Conservation (phyloP, 148 eudicot genomes). For the Cornus kousa region DNA sequence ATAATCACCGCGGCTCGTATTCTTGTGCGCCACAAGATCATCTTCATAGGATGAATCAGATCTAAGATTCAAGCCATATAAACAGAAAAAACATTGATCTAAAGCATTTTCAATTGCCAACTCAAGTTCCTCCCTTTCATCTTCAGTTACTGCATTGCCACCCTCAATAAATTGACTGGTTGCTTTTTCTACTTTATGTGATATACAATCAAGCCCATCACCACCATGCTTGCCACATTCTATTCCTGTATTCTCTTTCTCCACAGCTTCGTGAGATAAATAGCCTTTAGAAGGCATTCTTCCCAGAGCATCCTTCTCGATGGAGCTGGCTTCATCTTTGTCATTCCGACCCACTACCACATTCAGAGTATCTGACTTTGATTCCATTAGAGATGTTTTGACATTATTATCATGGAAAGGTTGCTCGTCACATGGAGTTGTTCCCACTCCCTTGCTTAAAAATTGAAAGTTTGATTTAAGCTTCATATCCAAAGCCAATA, state of each 20-base stretch:
- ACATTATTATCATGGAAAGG: constrained; percentile 26
- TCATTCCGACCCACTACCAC: constrained; percentile 16
- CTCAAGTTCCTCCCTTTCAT: constrained; percentile 95
- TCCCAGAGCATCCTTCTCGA: constrained; percentile 25
- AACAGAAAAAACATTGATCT: constrained; percentile 93
- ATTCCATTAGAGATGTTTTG: constrained; percentile 25
- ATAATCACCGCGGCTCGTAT: constrained; percentile 88
- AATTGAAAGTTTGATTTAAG: constrained; percentile 60
- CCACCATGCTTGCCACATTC: constrained; percentile 22
- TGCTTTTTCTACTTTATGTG: constrained; percentile 31
- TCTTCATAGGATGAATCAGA: constrained; percentile 85
- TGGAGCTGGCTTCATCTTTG: constrained; percentile 14
- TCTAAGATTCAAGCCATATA: constrained; percentile 90
- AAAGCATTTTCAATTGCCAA: constrained; percentile 77
- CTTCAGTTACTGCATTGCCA: constrained; percentile 57
- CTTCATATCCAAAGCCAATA: constrained; percentile 80
- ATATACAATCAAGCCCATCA: constrained; percentile 20
- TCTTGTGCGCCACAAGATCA: constrained; percentile 75
- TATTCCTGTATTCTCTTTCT: constrained; percentile 19
- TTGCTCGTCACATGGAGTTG: constrained; percentile 30
- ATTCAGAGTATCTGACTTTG: constrained; percentile 25
- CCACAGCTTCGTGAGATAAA: constrained; percentile 28
- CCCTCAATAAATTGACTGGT: constrained; percentile 29
- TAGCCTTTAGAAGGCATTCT: constrained; percentile 20
- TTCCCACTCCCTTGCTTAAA: constrained; percentile 42